Conservation (phyloP, 306 rosid genomes). For the Elaeagnus macrophylla region DNA sequence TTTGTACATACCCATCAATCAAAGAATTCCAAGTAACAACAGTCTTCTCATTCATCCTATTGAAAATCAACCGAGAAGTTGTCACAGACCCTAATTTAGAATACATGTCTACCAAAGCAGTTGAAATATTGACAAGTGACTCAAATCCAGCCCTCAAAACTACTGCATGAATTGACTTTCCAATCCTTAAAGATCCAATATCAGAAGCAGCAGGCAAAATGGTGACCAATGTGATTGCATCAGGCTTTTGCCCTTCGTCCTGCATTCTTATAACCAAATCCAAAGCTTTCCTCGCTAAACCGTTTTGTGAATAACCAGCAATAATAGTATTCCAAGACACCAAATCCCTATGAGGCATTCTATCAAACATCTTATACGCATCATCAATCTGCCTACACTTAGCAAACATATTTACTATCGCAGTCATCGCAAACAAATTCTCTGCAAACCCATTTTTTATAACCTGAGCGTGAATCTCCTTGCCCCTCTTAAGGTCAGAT, state of each 20-base stretch:
- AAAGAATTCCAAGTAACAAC: constrained; percentile 87
- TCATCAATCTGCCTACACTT: constrained; percentile 62
- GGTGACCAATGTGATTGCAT: constrained; percentile 70
- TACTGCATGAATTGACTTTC: constrained; percentile 67
- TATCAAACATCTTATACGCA: constrained; percentile 73
- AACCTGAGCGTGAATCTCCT: constrained; percentile 67
- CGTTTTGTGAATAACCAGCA: constrained; percentile 78
- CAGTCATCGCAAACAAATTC: constrained; percentile 77
- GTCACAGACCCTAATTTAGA: constrained; percentile 59
- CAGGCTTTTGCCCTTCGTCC: constrained; percentile 55
- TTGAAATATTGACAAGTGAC: constrained; percentile 50
- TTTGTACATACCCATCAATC: constrained; percentile 69
- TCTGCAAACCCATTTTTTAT: constrained; percentile 47
- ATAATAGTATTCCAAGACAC: constrained; percentile 78
- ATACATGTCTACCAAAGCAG: constrained; percentile 71
- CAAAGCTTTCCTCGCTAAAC: constrained; percentile 46
- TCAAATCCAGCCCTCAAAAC: constrained; percentile 57
- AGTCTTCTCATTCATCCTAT: constrained; percentile 49
- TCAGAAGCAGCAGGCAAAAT: constrained; percentile 79
- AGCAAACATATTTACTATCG: constrained; percentile 61
- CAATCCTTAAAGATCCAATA: constrained; percentile 46
- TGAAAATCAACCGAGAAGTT: constrained; percentile 45
- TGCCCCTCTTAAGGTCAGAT: constrained; percentile 62
- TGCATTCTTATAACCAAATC: constrained; percentile 54
- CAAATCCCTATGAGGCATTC: constrained; percentile 75